Evolutionary conservation across 2,329 filamentous ascomycete species (phyloP), one percentile per base, ranked within the genome.

Genomic region (Niveomyces coronatus): DNA sequence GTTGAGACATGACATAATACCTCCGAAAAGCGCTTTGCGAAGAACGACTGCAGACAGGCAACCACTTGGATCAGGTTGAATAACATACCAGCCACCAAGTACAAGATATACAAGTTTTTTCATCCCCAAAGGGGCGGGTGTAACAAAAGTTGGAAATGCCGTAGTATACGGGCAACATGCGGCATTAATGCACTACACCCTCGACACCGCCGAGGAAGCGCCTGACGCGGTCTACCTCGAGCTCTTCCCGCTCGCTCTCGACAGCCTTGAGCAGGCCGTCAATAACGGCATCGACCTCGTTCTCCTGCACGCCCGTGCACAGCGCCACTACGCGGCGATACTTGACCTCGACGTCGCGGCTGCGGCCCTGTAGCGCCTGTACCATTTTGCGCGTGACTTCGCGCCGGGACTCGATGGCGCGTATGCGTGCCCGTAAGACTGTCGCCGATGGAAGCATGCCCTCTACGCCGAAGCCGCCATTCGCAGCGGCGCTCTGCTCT

Each of bases 251-350:
- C 56, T 95, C 88, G 52, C 87, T 94, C 60, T 94, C 89, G 3
- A 96, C 82, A 3, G 91, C 91, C 45, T 85, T 78, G 32, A 93
- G 75, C 30, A 98, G 65, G 3, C 79, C 78, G 37, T 86, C 84
- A 0, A 95, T 68, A 36, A 87, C 74, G 41, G 76, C 74, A 49
- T 96, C 91, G 11, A 96, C 83, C 41, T 85, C 75, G 8, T 71
- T 70, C 44, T 93, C 86, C 1, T 76, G 71, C 23, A 88, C 83
- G 8, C 78, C 79, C 0, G 87, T 94, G 55, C 89, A 95, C 10
- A 95, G 65, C 38, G 82, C 79, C 17, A 98, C 86, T 20, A 96
- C 85, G 47, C 82, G 83, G 18, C 87, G 75, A 56, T 95, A 95
- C 60, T 91, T 86, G 47, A 82, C 70, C 53, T 94, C 89, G 4